Conservation (phyloP, 2,329 filamentous ascomycete genomes). For the Fusarium cyanostomum region DNA sequence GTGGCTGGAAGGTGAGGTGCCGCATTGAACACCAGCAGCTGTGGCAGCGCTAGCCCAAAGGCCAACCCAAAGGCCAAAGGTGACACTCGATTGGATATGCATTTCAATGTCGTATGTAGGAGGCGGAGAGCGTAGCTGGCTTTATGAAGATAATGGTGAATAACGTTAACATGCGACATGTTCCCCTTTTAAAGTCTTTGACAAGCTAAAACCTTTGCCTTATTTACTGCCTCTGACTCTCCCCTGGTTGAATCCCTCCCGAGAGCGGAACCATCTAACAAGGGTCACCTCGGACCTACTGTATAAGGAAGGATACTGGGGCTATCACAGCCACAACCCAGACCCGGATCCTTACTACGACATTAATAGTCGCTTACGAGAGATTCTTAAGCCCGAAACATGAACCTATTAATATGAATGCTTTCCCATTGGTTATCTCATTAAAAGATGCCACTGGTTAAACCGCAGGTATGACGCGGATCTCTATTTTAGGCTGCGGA, state of each 20-base stretch:
- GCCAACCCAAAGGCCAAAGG: constrained; percentile 6
- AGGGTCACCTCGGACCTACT: neutral
- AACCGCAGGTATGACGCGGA: too few species aligned
- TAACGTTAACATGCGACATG: neutral
- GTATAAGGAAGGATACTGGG: neutral
- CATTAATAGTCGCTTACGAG: neutral
- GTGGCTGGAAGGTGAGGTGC: constrained; percentile 1
- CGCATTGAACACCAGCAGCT: neutral
- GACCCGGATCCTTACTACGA: neutral
- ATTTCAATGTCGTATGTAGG: neutral
- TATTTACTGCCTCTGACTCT: neutral
- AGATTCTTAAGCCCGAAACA: too few species aligned
- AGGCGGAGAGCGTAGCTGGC: neutral
- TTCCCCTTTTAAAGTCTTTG: neutral
- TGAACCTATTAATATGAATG: neutral
- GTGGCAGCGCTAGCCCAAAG: neutral
- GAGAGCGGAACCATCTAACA: neutral
- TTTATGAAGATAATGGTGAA: neutral
- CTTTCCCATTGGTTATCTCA: neutral
- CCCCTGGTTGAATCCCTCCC: neutral
- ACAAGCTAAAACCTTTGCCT: neutral
- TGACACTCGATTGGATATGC: constrained; percentile 8
- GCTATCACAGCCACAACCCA: neutral
- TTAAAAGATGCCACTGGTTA: neutral
- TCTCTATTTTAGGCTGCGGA: neutral